Percentiles rank a stretch among this genome's conserved stretches.
Conservation (phyloP, 2,329 filamentous ascomycete genomes). For the Golovinomyces cichoracearum region DNA sequence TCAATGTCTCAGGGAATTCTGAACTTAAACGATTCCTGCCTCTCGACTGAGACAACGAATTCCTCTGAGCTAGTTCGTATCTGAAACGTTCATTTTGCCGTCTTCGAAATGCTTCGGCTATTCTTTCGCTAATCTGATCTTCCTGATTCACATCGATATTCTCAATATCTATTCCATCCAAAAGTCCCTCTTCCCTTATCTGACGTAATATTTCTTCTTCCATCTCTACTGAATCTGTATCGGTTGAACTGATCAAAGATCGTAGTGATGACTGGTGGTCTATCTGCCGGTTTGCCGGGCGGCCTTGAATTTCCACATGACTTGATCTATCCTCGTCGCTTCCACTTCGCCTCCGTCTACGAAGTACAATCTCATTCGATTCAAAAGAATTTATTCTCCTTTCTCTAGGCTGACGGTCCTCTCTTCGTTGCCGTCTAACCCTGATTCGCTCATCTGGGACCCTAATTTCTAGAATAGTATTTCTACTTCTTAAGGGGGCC, state of each 20-base stretch:
- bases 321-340: slow-evolving; percentile 9
- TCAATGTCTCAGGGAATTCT: slow-evolving; percentile 11
- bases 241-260: slow-evolving; percentile 57
- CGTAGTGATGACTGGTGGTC: slow-evolving; percentile 77
- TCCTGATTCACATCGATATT: slow-evolving; percentile 64
- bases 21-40: slow-evolving; percentile 9
- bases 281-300: slow-evolving; percentile 27
- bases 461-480: slow-evolving; percentile 12
- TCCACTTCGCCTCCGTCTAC: slow-evolving; percentile 7
- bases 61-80: slow-evolving; percentile 21
- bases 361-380: slow-evolving; percentile 6
- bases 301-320: slow-evolving; percentile 10
- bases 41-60: slow-evolving; percentile 14
- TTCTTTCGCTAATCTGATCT: slow-evolving; percentile 70
- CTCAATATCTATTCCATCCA: slow-evolving; percentile 72
- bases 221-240: slow-evolving; percentile 51
- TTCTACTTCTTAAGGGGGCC: slow-evolving; percentile 15
- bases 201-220: slow-evolving; percentile 73
- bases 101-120: slow-evolving; percentile 65
- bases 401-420: slow-evolving; percentile 10
- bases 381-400: slow-evolving; percentile 5
- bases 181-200: slow-evolving; percentile 62
- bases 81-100: slow-evolving; percentile 40
- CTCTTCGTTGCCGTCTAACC: slow-evolving; percentile 13
- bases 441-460: slow-evolving; percentile 11